phyloP scores from a whole-genome alignment of 2,329 filamentous ascomycete genomes.

The Coniochaeta sp. region DNA sequence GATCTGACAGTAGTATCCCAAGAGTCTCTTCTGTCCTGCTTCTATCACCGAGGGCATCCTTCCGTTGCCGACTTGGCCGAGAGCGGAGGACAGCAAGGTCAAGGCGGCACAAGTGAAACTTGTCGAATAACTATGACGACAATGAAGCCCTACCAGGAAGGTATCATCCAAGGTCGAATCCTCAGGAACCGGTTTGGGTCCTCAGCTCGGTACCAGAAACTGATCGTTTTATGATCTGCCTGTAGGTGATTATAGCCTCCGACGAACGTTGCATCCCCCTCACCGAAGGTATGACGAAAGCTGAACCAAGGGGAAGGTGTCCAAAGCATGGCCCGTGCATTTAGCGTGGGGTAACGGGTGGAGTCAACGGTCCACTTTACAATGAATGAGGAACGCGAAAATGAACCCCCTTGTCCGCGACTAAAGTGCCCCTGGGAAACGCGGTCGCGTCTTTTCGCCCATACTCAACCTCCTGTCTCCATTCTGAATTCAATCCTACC shows the following conservation, averaged over 20 bases:
- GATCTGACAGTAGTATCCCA: no score
- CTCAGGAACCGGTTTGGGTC: not conserved
- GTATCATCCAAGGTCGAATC: not conserved
- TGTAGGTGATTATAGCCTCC: not conserved
- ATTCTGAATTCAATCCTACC: not conserved
- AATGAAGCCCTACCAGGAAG: not conserved
- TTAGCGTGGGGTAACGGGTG: not conserved
- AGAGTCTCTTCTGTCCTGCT: no score
- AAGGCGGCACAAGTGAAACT: no score
- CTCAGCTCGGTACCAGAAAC: not conserved
- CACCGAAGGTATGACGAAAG: slow-evolving; percentile 1
- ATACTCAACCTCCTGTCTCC: not conserved
- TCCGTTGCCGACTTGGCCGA: no score
- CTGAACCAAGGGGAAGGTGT: not conserved
- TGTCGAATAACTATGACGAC: not conserved
- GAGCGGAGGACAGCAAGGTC: no score
- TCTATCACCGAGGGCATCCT: no score
- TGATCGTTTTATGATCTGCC: not conserved
- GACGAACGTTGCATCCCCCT: no score
- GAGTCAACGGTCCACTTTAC: not conserved
- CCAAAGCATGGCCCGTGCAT: not conserved
- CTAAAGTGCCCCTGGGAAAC: slow-evolving; percentile 1
- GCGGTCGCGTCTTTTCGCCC: not conserved
- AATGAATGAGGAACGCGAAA: not conserved
- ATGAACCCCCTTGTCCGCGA: not conserved